Evolutionary conservation across 1,284 basidiomycete genomes (phyloP).

Genomic region (Cutaneotrichosporon sp.): DNA sequence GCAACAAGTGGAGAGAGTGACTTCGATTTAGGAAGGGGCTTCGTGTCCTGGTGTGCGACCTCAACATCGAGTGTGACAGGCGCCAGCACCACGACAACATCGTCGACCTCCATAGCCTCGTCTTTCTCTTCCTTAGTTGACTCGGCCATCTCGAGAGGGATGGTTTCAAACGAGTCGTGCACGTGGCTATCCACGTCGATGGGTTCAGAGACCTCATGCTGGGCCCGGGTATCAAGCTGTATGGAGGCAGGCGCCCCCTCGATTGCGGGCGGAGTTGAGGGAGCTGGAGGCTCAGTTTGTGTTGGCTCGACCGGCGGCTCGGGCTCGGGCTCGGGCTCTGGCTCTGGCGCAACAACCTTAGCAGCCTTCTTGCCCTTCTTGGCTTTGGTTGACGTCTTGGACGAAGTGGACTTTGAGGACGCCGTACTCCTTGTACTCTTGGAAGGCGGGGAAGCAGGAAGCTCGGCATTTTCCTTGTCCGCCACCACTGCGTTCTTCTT

Average conservation of each 20-base stretch:
- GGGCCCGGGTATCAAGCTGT: too few relatives aligned
- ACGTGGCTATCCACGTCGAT: neutral
- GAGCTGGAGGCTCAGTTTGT: too few relatives aligned
- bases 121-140: neutral
- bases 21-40: too few relatives aligned
- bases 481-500: constrained; percentile 14
- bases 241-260: too few relatives aligned
- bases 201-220: constrained; percentile 2
- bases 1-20: neutral
- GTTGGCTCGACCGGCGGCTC: neutral
- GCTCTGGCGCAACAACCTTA: neutral
- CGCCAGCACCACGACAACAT: too few relatives aligned
- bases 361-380: constrained; percentile 3
- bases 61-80: neutral
- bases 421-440: neutral
- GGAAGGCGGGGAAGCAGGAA: neutral
- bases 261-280: too few relatives aligned
- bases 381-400: constrained; percentile 2
- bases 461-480: neutral
- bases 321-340: neutral
- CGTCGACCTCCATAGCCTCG: neutral
- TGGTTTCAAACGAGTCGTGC: constrained; percentile 2
- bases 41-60: too few relatives aligned
- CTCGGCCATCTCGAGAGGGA: neutral
- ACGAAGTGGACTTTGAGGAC: neutral